phyloP scores from a whole-genome alignment of 768 basidiomycete species.

The Trametes cingulata region DNA sequence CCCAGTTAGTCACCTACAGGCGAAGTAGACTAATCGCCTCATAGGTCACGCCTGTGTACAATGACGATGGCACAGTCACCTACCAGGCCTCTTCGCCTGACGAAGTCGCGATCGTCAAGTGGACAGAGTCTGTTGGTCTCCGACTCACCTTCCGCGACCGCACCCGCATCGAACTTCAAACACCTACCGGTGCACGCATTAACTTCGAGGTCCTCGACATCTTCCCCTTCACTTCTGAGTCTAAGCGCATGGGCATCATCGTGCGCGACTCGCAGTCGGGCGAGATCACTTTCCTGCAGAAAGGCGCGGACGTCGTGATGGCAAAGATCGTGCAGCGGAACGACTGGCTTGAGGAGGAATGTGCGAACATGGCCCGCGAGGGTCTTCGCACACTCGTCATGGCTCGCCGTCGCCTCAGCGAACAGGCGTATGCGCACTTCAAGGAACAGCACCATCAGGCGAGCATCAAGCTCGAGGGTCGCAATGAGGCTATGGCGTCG shows the following conservation, averaged over 20 bases:
- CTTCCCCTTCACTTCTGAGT: slow-evolving; percentile 98
- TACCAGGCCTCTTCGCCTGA: slow-evolving; percentile 99
- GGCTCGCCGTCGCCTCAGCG: slow-evolving; percentile 73
- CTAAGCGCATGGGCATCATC: slow-evolving; percentile 98
- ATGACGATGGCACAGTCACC: slow-evolving; percentile 92
- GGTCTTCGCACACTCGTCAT: slow-evolving; percentile 94
- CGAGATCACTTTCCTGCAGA: slow-evolving; percentile 89
- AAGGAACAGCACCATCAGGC: slow-evolving; percentile 72
- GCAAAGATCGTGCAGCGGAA: slow-evolving; percentile 90
- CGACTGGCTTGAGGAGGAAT: slow-evolving; percentile 99
- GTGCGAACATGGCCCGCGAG: slow-evolving; percentile 97
- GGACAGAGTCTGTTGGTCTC: slow-evolving; percentile 94
- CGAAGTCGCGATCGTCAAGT: slow-evolving; percentile 97
- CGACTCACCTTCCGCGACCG: slow-evolving; percentile 89
- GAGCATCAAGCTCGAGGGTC: slow-evolving; percentile 72
- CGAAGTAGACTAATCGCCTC: not conserved
- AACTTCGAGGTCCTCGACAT: slow-evolving; percentile 88
- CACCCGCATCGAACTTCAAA: slow-evolving; percentile 81
- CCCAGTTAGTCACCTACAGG: not conserved
- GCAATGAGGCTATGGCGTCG: slow-evolving; percentile 77
- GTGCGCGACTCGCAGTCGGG: slow-evolving; percentile 76
- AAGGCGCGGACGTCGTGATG: slow-evolving; percentile 99
- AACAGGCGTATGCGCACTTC: slow-evolving; percentile 73
- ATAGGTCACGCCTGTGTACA: slow-evolving; percentile 92
- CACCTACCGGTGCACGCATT: slow-evolving; percentile 62